Conservation (phyloP, 768 basidiomycete genomes). For the Paxillus ammoniavirescens region DNA sequence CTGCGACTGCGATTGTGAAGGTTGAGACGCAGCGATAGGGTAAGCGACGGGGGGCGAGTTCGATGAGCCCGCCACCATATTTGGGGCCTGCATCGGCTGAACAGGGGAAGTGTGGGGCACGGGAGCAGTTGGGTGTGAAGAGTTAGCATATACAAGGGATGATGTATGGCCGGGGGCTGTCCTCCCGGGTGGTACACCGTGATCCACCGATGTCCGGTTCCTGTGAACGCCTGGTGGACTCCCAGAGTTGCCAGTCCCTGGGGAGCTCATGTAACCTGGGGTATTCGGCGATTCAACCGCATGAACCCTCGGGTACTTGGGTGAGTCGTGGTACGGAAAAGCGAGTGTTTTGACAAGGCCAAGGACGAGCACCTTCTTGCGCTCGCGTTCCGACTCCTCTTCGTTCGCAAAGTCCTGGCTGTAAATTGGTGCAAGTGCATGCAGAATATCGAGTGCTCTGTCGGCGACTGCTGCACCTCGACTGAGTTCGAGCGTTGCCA, state of each 20-base stretch:
- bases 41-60: conserved; percentile 26
- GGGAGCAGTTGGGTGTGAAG: not conserved
- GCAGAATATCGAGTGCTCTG: conserved; percentile 70
- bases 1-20: conserved; percentile 24
- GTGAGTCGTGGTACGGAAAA: conserved; percentile 78
- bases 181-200: conserved; percentile 19
- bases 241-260: conserved; percentile 56
- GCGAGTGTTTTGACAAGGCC: conserved; percentile 71
- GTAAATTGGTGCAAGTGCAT: conserved; percentile 72
- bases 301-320: conserved; percentile 46
- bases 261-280: conserved; percentile 48
- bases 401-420: conserved; percentile 57
- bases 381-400: conserved; percentile 50
- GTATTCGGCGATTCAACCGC: conserved; percentile 48
- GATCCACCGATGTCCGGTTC: conserved; percentile 27
- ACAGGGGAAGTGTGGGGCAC: conserved; percentile 17
- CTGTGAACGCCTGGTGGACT: conserved; percentile 41
- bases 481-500: conserved; percentile 62
- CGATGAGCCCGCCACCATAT: conserved; percentile 17
- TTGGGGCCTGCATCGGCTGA: conserved; percentile 21
- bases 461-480: conserved; percentile 68
- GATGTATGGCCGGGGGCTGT: conserved; percentile 14
- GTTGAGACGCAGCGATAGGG: conserved; percentile 16
- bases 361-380: conserved; percentile 59
- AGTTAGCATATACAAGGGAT: conserved; percentile 24